phyloP scores from a whole-genome alignment of 2,329 filamentous ascomycete genomes.

The Fusarium odoratissimum region DNA sequence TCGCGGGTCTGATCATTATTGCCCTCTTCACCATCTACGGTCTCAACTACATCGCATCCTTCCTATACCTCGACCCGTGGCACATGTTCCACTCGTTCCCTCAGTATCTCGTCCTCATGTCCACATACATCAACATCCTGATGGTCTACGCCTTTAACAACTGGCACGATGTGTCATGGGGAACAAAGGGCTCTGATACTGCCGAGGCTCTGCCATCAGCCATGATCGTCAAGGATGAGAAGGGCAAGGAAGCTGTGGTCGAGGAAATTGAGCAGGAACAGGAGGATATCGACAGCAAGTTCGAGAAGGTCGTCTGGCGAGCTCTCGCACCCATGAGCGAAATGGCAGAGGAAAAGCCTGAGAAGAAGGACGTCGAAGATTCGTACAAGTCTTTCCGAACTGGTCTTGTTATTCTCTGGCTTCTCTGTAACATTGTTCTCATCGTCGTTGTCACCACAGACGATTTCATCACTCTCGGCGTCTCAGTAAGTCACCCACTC shows the following conservation, averaged over 20 bases:
- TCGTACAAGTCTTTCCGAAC: conserved; percentile 44
- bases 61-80: conserved; percentile 44
- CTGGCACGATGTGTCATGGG: conserved; percentile 43
- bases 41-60: conserved; percentile 41
- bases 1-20: conserved; percentile 41
- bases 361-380: conserved; percentile 41
- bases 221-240: conserved; percentile 36
- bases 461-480: conserved; percentile 38
- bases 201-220: conserved; percentile 39
- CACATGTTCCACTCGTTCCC: conserved; percentile 46
- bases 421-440: conserved; percentile 42
- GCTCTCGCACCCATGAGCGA: conserved; percentile 41
- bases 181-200: conserved; percentile 40
- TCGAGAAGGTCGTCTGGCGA: conserved; percentile 43
- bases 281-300: conserved; percentile 42
- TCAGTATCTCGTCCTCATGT: conserved; percentile 43
- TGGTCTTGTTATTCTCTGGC: conserved; percentile 40
- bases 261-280: conserved; percentile 42
- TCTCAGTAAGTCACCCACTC: conserved; percentile 21
- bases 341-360: conserved; percentile 30
- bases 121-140: conserved; percentile 44
- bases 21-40: conserved; percentile 42
- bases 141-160: conserved; percentile 45
- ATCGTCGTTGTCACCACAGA: conserved; percentile 42
- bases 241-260: conserved; percentile 36